A percentile compares a stretch with the other conserved stretches of the same genome.
Evolutionary conservation across 208 protist genomes (phyloP).

Genomic region (Acanthamoeba triangularis): DNA sequence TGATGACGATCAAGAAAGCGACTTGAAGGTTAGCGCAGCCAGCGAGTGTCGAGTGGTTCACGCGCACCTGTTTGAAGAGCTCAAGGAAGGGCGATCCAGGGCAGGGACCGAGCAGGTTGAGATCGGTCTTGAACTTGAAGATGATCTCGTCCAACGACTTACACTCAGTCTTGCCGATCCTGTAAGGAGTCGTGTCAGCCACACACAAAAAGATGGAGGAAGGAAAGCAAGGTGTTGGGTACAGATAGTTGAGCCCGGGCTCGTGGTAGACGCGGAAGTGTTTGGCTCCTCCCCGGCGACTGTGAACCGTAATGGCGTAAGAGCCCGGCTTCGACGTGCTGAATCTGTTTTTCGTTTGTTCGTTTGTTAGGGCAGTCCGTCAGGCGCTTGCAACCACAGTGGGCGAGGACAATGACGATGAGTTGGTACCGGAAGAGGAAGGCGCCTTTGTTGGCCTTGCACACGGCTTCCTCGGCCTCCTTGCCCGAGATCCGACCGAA

Average conservation of each 20-base stretch:
- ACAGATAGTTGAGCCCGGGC: slow-evolving; percentile 62
- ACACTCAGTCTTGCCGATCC: slow-evolving; percentile 68
- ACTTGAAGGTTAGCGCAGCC: not conserved
- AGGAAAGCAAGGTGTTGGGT: not conserved
- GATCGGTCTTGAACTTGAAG: slow-evolving; percentile 62
- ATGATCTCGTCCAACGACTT: slow-evolving; percentile 72
- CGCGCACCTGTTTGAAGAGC: slow-evolving; percentile 1
- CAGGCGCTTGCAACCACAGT: no score
- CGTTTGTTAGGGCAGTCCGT: no score
- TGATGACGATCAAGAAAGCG: not conserved
- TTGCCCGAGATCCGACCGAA: slow-evolving; percentile 18
- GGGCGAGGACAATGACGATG: no score
- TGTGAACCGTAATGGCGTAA: slow-evolving; percentile 62
- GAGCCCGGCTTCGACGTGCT: slow-evolving; percentile 58
- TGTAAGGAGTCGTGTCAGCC: not conserved
- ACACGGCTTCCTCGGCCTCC: slow-evolving; percentile 50
- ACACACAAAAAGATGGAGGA: not conserved
- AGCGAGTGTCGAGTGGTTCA: not conserved
- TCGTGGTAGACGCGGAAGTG: slow-evolving; percentile 54
- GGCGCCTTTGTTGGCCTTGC: not conserved
- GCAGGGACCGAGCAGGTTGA: slow-evolving; percentile 14
- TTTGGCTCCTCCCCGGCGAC: slow-evolving; percentile 3
- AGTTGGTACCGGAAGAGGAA: slow-evolving; percentile 35
- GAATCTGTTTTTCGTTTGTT: not conserved
- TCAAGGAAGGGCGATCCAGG: slow-evolving; percentile 29